Evolutionary conservation across 139 green algal genomes (phyloP).

Genomic region (Tetradesmus obliquus): DNA sequence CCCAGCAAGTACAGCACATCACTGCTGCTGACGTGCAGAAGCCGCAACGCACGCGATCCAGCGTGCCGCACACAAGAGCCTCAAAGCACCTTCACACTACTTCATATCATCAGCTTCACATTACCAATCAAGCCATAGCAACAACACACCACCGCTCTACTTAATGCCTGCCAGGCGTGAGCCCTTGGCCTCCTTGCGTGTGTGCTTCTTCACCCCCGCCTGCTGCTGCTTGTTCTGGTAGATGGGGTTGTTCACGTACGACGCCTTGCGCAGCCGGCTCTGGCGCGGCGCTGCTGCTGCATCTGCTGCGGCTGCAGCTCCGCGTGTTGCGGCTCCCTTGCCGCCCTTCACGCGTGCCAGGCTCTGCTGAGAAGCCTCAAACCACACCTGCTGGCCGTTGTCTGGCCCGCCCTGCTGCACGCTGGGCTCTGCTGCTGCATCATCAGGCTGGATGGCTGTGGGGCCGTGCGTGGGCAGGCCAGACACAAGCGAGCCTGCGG

Average conservation of each 20-base stretch:
- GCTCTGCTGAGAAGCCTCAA: constrained; percentile 45
- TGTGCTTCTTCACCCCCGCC: not conserved
- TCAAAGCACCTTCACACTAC: not conserved
- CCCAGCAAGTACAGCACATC: not conserved
- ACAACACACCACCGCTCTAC: not conserved
- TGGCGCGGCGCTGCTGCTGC: not conserved
- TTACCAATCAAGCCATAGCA: not conserved
- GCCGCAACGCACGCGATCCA: too few relatives aligned
- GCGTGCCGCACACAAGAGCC: not conserved
- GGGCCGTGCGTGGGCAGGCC: not conserved
- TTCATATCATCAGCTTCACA: not conserved
- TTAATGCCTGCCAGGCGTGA: not conserved
- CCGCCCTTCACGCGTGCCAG: not conserved
- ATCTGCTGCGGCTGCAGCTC: not conserved
- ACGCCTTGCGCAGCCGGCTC: constrained; percentile 48
- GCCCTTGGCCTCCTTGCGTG: not conserved
- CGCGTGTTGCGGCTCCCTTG: not conserved
- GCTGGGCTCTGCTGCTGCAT: constrained; percentile 31
- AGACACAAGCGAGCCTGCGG: not conserved
- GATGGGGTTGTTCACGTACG: constrained; percentile 52
- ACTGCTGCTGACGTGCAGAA: too few relatives aligned
- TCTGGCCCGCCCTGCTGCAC: constrained; percentile 23
- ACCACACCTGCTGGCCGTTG: constrained; percentile 33
- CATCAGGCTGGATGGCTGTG: not conserved
- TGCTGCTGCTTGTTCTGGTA: constrained; percentile 31